Evolutionary conservation across 768 basidiomycete genomes (phyloP).

Genomic region (Boletus barrowsii): DNA sequence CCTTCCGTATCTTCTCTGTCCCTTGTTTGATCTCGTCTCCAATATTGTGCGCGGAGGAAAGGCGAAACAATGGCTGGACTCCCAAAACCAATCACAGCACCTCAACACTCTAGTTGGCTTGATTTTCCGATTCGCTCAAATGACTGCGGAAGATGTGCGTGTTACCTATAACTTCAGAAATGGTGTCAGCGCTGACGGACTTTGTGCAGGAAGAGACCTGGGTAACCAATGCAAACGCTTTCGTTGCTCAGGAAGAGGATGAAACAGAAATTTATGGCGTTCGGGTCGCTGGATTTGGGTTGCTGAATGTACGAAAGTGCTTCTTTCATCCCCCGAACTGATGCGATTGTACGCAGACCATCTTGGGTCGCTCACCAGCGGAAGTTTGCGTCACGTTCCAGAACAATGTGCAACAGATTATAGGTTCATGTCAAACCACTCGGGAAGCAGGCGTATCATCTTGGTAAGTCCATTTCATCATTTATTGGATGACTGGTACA

Average conservation of each 20-base stretch:
- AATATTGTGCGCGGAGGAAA: constrained; percentile 62
- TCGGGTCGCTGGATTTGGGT: constrained; percentile 80
- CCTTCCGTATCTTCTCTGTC: constrained; percentile 71
- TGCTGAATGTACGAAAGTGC: constrained; percentile 57
- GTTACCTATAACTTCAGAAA: background rate
- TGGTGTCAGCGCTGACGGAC: background rate
- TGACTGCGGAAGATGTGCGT: constrained; percentile 86
- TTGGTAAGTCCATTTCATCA: constrained; percentile 48
- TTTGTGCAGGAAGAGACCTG: constrained; percentile 79
- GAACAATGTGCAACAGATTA: constrained; percentile 48
- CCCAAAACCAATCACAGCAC: constrained; percentile 32
- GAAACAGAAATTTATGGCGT: constrained; percentile 80
- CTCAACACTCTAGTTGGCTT: constrained; percentile 48
- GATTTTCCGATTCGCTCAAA: constrained; percentile 73
- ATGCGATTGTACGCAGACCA: constrained; percentile 37
- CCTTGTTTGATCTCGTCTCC: constrained; percentile 78
- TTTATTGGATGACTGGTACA: background rate
- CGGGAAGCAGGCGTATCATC: constrained; percentile 53
- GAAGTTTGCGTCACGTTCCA: constrained; percentile 55
- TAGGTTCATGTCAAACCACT: constrained; percentile 52
- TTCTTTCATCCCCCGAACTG: background rate
- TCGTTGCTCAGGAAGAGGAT: constrained; percentile 93
- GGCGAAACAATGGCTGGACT: constrained; percentile 61
- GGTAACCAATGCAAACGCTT: constrained; percentile 85
- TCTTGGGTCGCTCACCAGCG: constrained; percentile 54